Evolutionary conservation across 495 filamentous ascomycete species (phyloP).

Genomic region (Xeromyces bisporus): DNA sequence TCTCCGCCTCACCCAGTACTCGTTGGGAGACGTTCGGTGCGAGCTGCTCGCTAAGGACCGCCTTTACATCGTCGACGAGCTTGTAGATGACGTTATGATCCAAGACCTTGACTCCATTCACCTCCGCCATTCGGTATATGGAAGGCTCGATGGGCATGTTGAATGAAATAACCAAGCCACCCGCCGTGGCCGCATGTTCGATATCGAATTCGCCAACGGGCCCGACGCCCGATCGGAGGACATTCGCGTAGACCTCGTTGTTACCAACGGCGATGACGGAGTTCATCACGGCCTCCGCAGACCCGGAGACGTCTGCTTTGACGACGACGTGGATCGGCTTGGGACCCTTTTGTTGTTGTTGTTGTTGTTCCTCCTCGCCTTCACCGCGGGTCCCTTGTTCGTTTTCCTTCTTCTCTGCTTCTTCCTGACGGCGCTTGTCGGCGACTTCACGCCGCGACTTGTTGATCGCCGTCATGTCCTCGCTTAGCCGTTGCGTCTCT

Average conservation of each 20-base stretch:
- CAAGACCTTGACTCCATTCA: conserved; percentile 53
- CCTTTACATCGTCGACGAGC: conserved; percentile 67
- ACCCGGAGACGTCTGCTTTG: conserved; percentile 87
- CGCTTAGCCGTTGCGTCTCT: conserved; percentile 41
- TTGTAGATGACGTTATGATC: conserved; percentile 89
- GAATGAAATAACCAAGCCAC: conserved; percentile 67
- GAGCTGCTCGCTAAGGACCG: conserved; percentile 47
- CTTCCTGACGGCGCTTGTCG: conserved; percentile 39
- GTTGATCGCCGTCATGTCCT: conserved; percentile 65
- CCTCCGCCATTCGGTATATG: conserved; percentile 52
- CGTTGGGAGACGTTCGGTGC: conserved; percentile 42
- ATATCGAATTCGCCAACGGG: conserved; percentile 74
- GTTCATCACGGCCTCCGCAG: conserved; percentile 74
- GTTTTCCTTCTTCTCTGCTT: conserved; percentile 16
- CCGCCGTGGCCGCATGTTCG: conserved; percentile 59
- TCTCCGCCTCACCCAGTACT: conserved; percentile 77
- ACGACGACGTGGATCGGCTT: conserved; percentile 66
- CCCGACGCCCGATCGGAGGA: conserved; percentile 65
- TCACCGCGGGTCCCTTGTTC: conserved; percentile 4
- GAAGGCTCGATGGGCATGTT: conserved; percentile 54
- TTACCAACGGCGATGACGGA: conserved; percentile 61
- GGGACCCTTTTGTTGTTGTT: conserved; percentile 19
- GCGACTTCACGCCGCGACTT: conserved; percentile 43
- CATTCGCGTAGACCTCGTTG: conserved; percentile 58
- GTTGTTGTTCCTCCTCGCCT: conserved; percentile 18